Evolutionary conservation across 2,329 filamentous ascomycete genomes (phyloP), one percentile per base, ranked within the genome.

Genomic region (Arthrinium puccinioides): DNA sequence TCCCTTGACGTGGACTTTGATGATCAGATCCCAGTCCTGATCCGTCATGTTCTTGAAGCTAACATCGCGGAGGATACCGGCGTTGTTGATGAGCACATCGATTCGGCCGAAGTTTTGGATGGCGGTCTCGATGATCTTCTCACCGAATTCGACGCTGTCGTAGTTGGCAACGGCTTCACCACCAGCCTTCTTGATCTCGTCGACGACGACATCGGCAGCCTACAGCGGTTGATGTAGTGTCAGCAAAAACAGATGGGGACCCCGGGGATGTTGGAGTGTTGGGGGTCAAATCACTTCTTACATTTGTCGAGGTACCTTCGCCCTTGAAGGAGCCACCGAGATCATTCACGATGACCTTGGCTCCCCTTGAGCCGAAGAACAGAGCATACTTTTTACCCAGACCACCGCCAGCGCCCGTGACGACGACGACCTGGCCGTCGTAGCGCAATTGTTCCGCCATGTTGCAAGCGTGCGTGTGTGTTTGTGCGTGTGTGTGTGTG

Each of bases 41-140:
- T 98, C 92, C 63, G 84, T 92, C 78, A 97, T 94, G 69, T 97
- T 97, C 77, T 95, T 95, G 72, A 98, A 97, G 74, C 86, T 90
- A 58, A 97, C 64, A 67, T 97, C 89, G 44, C 90, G 84, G 43
- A 95, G 74, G 57, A 97, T 97, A 56, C 92, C 90, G 44, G 92
- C 92, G 60, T 97, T 98, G 76, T 98, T 98, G 67, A 98, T 83
- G 53, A 98, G 81, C 47, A 98, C 71, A 62, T 98, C 90, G 64
- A 98, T 78, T 54, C 90, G 86, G 50, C 90, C 86, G 57, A 82
- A 92, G 39, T 70, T 71, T 62, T 86, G 70, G 59, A 92, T 84
- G 52, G 86, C 86, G 18, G 85, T 89, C 49, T 90, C 82, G 66
- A 98, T 94, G 62, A 98, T 97, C 64, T 77, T 83, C 43, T 97